Evolutionary conservation across 345 rosid genomes (phyloP), one percentile per base, ranked within the genome.

Genomic region (Eucalyptus victrix): DNA sequence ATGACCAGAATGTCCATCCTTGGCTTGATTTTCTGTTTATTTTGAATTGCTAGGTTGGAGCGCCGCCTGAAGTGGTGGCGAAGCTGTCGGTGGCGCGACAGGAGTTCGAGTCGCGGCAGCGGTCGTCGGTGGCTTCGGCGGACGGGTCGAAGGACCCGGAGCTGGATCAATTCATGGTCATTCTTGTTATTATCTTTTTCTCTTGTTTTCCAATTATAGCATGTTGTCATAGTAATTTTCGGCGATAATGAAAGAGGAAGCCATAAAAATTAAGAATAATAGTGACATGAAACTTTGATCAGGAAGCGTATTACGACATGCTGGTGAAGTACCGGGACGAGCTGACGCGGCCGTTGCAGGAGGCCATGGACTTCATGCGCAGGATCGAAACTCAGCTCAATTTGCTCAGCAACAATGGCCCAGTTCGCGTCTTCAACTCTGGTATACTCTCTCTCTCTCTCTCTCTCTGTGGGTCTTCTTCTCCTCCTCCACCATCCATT

Each of bases 221-320:
- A 18, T 32, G 62, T 37, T 45, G 67, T 34, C 44, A 34, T 32
- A 37, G 72, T 42, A 51, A 32, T 37, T 88, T 32, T 42, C 15
- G 49, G 88, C 86, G 72, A 50, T 86, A 30, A 54, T 67, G 86
- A 88, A 26, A 87, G 87, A 40, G 47, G 47, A 76, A 40, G 47
- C 85, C 28, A 76, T 37, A 12, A 76, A 40, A 76, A 40, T 76
- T 40, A 40, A 76, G 85, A 76, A 40, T 21, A 21, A 45, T 88
- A 87, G 80, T 87, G 81, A 88, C 87, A 86, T 47, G 44, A 26
- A 86, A 30, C 37, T 65, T 72, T 72, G 37, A 51, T 88, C 95
- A 98, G 99, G 99, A 96, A 89, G 99, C 99, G 37, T 98, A 98
- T 50, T 96, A 95, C 90, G 99, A 96, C 93, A 96, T 98, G 99